Conservation (phyloP, 805 yeast species). For the Metschnikowia cubensis region DNA sequence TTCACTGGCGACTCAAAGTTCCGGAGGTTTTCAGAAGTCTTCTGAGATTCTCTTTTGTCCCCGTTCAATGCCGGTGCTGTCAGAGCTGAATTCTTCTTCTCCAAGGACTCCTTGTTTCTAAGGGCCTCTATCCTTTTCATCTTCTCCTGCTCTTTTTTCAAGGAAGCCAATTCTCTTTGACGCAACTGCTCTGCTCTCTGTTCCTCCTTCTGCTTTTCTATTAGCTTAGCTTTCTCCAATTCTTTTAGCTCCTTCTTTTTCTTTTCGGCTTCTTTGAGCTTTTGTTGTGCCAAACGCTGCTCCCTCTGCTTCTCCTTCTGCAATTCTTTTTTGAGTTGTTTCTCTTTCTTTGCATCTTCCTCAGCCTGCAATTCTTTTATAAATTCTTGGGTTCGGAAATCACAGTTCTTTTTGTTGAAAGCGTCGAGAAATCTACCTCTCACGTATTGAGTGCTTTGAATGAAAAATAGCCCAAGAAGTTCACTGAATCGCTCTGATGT, state of each 20-base stretch:
- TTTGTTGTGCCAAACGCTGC: slow-evolving; percentile 58
- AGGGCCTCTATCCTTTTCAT: slow-evolving; percentile 38
- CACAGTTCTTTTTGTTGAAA: slow-evolving; percentile 76
- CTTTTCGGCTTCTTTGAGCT: slow-evolving; percentile 60
- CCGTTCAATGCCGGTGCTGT: slow-evolving; percentile 13
- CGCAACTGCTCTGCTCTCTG: slow-evolving; percentile 36
- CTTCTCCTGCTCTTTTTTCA: slow-evolving; percentile 47
- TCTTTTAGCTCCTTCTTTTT: slow-evolving; percentile 53
- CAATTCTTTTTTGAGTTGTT: slow-evolving; percentile 59
- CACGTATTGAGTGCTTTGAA: slow-evolving; percentile 73
- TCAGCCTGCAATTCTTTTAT: slow-evolving; percentile 70
- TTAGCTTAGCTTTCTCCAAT: slow-evolving; percentile 31
- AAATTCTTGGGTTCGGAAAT: slow-evolving; percentile 59
- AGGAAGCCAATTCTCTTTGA: slow-evolving; percentile 34
- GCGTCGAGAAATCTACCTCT: slow-evolving; percentile 71
- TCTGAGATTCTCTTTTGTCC: slow-evolving; percentile 6
- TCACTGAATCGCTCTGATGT: slow-evolving; percentile 51
- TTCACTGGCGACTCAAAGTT: neutral
- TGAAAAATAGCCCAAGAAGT: slow-evolving; percentile 73
- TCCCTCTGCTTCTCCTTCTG: slow-evolving; percentile 70
- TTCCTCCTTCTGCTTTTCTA: slow-evolving; percentile 30
- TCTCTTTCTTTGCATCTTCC: slow-evolving; percentile 58
- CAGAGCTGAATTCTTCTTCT: slow-evolving; percentile 22
- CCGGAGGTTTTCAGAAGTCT: neutral
- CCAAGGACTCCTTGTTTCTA: slow-evolving; percentile 14